These are phyloP conservation scores for Suhomyces bribrorum DNA, from an alignment of 1,139 yeast species.

Conservation along the genomic window DNA sequence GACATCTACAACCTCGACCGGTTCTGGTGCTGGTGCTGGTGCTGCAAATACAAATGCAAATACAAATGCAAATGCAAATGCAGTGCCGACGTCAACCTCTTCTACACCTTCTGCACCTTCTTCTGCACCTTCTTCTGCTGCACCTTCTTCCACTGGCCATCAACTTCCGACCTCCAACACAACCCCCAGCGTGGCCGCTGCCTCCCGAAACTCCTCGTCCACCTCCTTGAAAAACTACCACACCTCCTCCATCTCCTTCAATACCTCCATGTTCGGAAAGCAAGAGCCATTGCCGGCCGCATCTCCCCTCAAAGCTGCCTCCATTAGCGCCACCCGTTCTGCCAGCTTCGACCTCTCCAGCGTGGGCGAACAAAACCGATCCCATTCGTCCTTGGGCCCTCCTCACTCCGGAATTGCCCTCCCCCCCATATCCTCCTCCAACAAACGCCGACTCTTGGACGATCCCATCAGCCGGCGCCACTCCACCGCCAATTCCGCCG, in stretches of 20 bases:
- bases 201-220: slow-evolving; percentile 11
- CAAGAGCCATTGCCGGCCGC: slow-evolving; percentile 9
- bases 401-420: slow-evolving; percentile 12
- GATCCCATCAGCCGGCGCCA: slow-evolving; percentile 20
- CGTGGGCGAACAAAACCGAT: slow-evolving; percentile 6
- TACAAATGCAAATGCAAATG: no score
- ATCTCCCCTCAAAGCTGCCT: slow-evolving; percentile 9
- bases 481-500: slow-evolving; percentile 16
- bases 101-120: background rate
- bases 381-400: slow-evolving; percentile 12
- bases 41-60: slow-evolving; percentile 1
- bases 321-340: slow-evolving; percentile 21
- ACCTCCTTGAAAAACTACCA: background rate
- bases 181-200: slow-evolving; percentile 16
- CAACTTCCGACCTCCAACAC: background rate
- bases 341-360: slow-evolving; percentile 37
- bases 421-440: slow-evolving; percentile 18
- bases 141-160: background rate
- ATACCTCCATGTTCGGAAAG: slow-evolving; percentile 42
- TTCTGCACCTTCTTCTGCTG: background rate
- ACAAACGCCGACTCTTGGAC: slow-evolving; percentile 19
- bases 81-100: no score
- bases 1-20: background rate
- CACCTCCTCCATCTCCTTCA: slow-evolving; percentile 29
- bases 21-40: background rate